Conservation (phyloP, 73 alveolate species). For the Stentor coeruleus region DNA sequence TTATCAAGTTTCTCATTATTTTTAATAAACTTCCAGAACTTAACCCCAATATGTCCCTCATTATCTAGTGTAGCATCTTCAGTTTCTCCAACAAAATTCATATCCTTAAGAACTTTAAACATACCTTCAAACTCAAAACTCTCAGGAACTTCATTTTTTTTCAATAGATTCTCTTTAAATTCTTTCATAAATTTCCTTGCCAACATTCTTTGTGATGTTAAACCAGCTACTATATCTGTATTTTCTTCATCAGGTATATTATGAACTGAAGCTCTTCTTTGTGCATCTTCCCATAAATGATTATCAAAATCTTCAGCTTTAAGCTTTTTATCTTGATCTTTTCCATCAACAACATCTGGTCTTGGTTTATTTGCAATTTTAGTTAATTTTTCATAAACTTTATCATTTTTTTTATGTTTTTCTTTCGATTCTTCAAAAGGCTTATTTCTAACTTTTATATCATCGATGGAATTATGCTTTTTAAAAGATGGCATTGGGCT, state of each 20-base stretch:
- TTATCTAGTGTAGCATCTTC: no score
- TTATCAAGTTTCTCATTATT: neutral
- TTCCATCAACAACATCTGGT: neutral
- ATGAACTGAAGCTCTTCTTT: neutral
- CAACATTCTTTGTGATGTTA: neutral
- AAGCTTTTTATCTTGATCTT: neutral
- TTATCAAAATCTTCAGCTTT: slow-evolving; percentile 4
- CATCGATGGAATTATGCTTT: neutral
- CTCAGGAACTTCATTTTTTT: neutral
- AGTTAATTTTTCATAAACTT: neutral
- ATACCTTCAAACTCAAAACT: no score
- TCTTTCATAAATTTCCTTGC: slow-evolving; percentile 15
- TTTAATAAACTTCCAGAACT: neutral
- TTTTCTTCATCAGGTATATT: neutral
- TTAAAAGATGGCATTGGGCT: neutral
- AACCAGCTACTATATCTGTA: neutral
- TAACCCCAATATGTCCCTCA: neutral
- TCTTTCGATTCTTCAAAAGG: neutral
- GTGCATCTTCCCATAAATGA: neutral
- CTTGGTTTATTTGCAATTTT: neutral
- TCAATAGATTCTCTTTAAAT: no score
- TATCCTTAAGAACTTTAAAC: neutral
- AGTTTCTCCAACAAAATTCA: no score
- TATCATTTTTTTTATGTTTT: neutral
- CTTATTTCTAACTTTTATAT: neutral